A percentile compares a stretch with the other conserved stretches of the same genome.
phyloP scores from a whole-genome alignment of 1,284 basidiomycete species.

The Golubevia pallescens region DNA sequence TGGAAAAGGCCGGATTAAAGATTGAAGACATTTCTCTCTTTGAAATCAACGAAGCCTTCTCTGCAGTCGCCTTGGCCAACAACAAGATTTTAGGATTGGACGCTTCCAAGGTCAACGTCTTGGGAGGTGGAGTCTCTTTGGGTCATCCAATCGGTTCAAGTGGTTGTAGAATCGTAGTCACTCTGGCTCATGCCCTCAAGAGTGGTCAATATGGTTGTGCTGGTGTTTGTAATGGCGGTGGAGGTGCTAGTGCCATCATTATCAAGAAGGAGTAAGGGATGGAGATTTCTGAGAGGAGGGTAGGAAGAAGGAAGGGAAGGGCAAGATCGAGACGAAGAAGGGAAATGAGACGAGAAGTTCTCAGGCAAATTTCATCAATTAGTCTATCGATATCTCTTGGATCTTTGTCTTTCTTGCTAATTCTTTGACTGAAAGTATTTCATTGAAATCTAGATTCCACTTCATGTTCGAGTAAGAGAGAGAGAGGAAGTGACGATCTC shows the following conservation, averaged over 20 bases:
- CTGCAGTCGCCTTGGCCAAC: constrained; percentile 66
- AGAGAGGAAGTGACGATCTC: no score
- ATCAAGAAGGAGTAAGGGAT: not conserved
- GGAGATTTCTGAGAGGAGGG: not conserved
- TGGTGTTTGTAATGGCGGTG: constrained; percentile 54
- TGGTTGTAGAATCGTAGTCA: constrained; percentile 57
- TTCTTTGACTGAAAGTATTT: no score
- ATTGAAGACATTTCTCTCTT: constrained; percentile 86
- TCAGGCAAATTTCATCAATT: no score
- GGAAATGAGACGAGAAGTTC: not conserved
- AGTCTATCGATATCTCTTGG: no score
- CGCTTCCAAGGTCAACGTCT: constrained; percentile 84
- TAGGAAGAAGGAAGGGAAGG: not conserved
- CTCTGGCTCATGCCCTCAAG: constrained; percentile 56
- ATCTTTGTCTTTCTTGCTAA: no score
- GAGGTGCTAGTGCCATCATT: constrained; percentile 19
- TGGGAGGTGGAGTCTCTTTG: constrained; percentile 60
- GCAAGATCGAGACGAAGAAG: not conserved
- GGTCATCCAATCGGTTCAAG: constrained; percentile 60
- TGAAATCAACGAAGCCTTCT: constrained; percentile 82
- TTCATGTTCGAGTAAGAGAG: no score
- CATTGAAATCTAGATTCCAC: no score
- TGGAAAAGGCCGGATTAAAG: constrained; percentile 83
- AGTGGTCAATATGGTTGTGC: constrained; percentile 57
- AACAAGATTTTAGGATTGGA: constrained; percentile 67